Conservation (phyloP, 2,329 filamentous ascomycete species). For the Colletotrichum sp. region DNA sequence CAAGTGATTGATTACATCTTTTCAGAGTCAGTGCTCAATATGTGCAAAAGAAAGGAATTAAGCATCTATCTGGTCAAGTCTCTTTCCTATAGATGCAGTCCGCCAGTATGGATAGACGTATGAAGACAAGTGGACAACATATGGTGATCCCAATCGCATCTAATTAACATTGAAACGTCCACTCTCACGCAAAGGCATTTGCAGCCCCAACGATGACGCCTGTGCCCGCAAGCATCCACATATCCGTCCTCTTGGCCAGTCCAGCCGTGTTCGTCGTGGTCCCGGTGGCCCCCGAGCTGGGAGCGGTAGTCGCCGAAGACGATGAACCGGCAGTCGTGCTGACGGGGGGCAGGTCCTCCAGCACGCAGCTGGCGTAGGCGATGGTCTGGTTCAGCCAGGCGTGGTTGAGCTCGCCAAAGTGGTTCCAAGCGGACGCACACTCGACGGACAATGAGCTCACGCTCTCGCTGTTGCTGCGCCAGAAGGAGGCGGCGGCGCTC, state of each 20-base stretch:
- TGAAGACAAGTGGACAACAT: no score
- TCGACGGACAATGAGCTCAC: neutral
- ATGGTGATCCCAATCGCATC: no score
- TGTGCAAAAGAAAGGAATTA: no score
- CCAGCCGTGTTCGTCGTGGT: neutral
- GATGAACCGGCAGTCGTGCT: neutral
- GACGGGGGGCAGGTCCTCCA: neutral
- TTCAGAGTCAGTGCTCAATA: no score
- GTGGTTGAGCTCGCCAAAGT: neutral
- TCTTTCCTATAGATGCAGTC: no score
- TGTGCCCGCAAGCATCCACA: neutral
- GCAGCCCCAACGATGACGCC: neutral
- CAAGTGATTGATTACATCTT: no score
- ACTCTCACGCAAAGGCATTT: neutral
- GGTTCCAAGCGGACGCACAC: neutral
- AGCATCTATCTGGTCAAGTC: no score
- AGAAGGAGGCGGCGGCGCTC: neutral
- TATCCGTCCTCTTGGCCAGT: neutral
- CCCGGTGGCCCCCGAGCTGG: no score
- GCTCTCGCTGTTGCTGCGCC: neutral
- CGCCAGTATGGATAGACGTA: no score
- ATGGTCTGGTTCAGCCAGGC: neutral
- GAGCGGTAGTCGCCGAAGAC: no score
- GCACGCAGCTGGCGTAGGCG: neutral
- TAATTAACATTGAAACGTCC: neutral